phyloP scores from a whole-genome alignment of 352 stramenopile species.

The Phytopythium sindhum region DNA sequence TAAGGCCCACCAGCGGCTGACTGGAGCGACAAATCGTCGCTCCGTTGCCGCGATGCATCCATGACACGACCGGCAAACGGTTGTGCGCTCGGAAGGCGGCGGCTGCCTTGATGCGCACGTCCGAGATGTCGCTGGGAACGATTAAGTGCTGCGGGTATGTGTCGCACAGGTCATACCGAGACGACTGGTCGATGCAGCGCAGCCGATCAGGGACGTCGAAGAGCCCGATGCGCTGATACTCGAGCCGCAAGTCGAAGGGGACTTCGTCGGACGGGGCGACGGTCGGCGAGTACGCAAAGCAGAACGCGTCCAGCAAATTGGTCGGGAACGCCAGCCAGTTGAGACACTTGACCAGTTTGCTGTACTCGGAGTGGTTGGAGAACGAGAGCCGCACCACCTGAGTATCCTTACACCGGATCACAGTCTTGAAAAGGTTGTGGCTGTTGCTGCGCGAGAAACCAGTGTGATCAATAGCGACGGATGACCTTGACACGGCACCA shows the following conservation, averaged over 20 bases:
- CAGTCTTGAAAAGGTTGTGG: slow-evolving; percentile 41
- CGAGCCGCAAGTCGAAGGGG: slow-evolving; percentile 71
- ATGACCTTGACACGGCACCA: not conserved
- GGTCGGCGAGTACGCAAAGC: slow-evolving; percentile 69
- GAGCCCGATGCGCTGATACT: slow-evolving; percentile 79
- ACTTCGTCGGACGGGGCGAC: slow-evolving; percentile 74
- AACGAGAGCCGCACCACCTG: slow-evolving; percentile 69
- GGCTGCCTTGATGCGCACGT: slow-evolving; percentile 78
- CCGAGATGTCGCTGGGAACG: slow-evolving; percentile 90
- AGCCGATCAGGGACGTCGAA: slow-evolving; percentile 55
- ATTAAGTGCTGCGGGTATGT: slow-evolving; percentile 94
- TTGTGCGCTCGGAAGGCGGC: slow-evolving; percentile 69
- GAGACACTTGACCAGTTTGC: slow-evolving; percentile 74
- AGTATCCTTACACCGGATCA: slow-evolving; percentile 79
- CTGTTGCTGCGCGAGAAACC: slow-evolving; percentile 1
- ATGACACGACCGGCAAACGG: slow-evolving; percentile 71
- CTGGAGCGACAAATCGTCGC: slow-evolving; percentile 81
- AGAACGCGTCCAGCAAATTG: slow-evolving; percentile 77
- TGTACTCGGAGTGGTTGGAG: slow-evolving; percentile 68
- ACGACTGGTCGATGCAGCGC: slow-evolving; percentile 76
- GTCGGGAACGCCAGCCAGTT: slow-evolving; percentile 69
- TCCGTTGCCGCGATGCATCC: slow-evolving; percentile 67
- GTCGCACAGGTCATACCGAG: slow-evolving; percentile 85
- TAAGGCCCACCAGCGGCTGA: slow-evolving; percentile 77
- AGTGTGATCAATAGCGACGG: not conserved